Base-by-base conservation (phyloP, 176 grass and related monocot species). In the Triticum urartu region DNA sequence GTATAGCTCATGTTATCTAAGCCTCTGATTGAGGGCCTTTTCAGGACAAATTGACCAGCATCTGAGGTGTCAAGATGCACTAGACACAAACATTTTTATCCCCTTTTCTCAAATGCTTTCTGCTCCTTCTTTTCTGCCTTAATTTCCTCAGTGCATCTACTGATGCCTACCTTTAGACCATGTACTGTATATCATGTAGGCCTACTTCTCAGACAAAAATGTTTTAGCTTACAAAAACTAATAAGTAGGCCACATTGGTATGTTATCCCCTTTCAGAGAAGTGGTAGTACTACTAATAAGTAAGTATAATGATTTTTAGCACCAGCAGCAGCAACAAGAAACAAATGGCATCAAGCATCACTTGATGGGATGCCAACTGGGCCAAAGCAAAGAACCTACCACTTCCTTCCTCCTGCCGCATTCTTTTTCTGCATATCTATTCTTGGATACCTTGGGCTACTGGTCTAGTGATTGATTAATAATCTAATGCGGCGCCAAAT, bases 301-400 rank as follows among this genome's bases (percentile, higher is more conserved):
- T 33, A 82, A 26, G 50, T 59, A 59, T 9, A 59, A 59, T 59
- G 56, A 21, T 20, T 59, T 88, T 88, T 65, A 22, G 50, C 86
- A 85, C 50, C 71, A 82, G 36, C 63, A 85, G 71, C 82, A 82
- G 64, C 78, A 91, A 78, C 22, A 81, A 78, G 63, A 85, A 81
- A 18, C 50, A 81, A 61, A 60, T 50, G 72, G 86, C 86, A 91
- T 62, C 68, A 68, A 81, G 86, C 63, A 91, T 85, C 82, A 82
- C 50, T 78, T 88, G 77, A 72, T 64, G 82, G 78, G 86, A 82
- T 91, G 77, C 86, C 81, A 85, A 72, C 76, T 64, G 69, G 78
- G 71, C 64, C 71, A 78, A 88, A 88, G 89, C 28, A 88, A 91
- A 88, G 86, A 85, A 88, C 63, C 81, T 91, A 64, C 85, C 24